Evolutionary conservation across 2,329 filamentous ascomycete genomes (phyloP).

Genomic region (Tympanopsis confertula): DNA sequence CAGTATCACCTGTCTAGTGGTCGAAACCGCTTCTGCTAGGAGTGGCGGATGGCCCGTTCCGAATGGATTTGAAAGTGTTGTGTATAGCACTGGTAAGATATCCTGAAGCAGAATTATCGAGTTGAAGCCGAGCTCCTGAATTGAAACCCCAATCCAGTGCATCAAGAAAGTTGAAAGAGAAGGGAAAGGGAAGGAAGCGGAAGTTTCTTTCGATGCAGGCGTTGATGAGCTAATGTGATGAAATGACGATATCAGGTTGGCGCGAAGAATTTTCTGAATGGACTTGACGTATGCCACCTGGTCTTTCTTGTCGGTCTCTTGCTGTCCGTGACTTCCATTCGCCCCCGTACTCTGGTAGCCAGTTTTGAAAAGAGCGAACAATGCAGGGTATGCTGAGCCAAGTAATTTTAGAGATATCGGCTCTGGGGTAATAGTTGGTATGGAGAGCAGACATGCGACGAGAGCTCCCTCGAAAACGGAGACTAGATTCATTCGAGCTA

Average conservation of each 20-base stretch:
- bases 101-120: slow-evolving; percentile 27
- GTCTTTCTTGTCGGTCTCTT: slow-evolving; percentile 4
- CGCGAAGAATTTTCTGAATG: not conserved
- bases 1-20: slow-evolving; percentile 44
- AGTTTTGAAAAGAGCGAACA: slow-evolving; percentile 40
- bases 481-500: slow-evolving; percentile 52
- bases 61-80: slow-evolving; percentile 60
- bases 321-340: slow-evolving; percentile 17
- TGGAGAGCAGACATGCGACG: slow-evolving; percentile 60
- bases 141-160: slow-evolving; percentile 2
- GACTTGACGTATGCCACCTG: not conserved
- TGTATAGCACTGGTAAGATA: slow-evolving; percentile 54
- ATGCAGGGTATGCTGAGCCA: slow-evolving; percentile 49
- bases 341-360: slow-evolving; percentile 15
- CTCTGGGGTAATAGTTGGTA: slow-evolving; percentile 69
- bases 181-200: slow-evolving; percentile 16
- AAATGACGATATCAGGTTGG: not conserved
- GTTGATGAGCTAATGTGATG: slow-evolving; percentile 7
- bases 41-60: slow-evolving; percentile 38
- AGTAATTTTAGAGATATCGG: slow-evolving; percentile 57
- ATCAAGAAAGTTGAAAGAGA: slow-evolving; percentile 9
- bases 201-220: slow-evolving; percentile 19
- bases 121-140: slow-evolving; percentile 2
- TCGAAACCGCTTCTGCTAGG: slow-evolving; percentile 36
- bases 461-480: slow-evolving; percentile 59